Base-by-base conservation (phyloP, 148 eudicot species). In the Rhododendron griersonianum region DNA sequence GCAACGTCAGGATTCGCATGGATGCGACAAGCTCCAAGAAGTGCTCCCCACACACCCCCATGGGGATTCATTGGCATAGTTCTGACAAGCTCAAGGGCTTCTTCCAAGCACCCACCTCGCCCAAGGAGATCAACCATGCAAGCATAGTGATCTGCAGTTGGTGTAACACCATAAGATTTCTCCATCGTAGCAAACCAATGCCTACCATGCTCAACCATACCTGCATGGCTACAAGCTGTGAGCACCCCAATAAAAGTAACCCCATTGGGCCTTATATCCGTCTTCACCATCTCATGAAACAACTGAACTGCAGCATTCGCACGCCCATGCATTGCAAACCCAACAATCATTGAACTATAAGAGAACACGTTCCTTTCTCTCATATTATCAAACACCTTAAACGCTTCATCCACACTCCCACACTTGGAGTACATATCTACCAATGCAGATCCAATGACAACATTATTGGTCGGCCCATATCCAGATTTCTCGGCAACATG, bases 111-210 rank as follows among this genome's bases (percentile, higher is more conserved):
- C 15, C 96, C 96, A 69, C 91, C 91, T 82, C 94, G 83, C 69
- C 93, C 94, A 77, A 93, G 91, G 84, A 93, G 92, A 83, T 93
- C 95, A 80, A 90, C 92, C 91, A 92, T 92, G 82, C 96, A 93
- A 48, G 93, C 86, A 87, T 90, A 93, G 84, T 87, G 94, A 78
- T 90, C 93, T n/a, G 80, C 85, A 44, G 86, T 80, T 78, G 91
- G 93, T 80, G 45, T 44, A 53, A 93, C 89, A 61, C 92, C 89
- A 83, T 89, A 91, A 10, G 44, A 48, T 86, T 89, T 88, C 53
- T 87, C 92, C 96, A 92, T 93, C 47, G 0, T 78, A 63, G 79
- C 30, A 71, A 93, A 93, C 11, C 91, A 85, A 10, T 77, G 83
- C 28, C 86, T 86, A 18, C 94, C 96, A 80, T 92, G 87, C 61